Base-by-base conservation (phyloP, 768 basidiomycete genomes). In the Suillus occidentalis region DNA sequence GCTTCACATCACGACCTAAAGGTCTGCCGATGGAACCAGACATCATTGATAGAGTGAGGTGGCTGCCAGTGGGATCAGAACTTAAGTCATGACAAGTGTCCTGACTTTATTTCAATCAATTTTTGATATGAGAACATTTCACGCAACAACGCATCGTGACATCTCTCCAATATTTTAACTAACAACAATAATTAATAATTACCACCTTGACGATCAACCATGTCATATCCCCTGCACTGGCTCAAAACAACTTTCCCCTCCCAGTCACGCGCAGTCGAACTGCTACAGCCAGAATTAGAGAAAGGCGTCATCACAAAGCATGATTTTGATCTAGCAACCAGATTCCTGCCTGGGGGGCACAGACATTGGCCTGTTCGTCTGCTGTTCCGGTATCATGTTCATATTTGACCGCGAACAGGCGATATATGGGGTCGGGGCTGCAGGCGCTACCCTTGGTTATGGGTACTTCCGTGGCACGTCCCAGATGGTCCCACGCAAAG, bases 251-350 rank as follows among this genome's bases (percentile, higher is more conserved):
- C 83, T 3, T 88, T 89, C 71, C 67, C 69, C 55, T 79, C 81
- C 14, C 80, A 78, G 40, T 69, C 76, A 61, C 70, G 68, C n/a
- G 68, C 75, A 0, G 62, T 64, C 55, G 76, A 76, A 53, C 75
- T 78, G 52, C 58, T 76, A 36, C 71, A 67, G 6, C 75, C 75
- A 12, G 75, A 76, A 52, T 61, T 78, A 16, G 76, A 76, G 37
- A 74, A 69, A 18, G 66, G 65, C 4, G 62, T 72, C 34, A 56
- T 76, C 20, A 68, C 75, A 22, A 70, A 69, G 22, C 82, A 80
- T 62, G 89, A 91, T 78, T 89, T 84, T 72, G 80, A 88, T 0
- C 73, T 82, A 13, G 84, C 88, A 5, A 71, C 79, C 63, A 71
- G 71, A 34, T 90, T 89, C 77, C 74, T 87, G 34, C 83, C 87